Evolutionary conservation across 2,329 filamentous ascomycete species (phyloP).

Genomic region (Ambrosiella xylebori): DNA sequence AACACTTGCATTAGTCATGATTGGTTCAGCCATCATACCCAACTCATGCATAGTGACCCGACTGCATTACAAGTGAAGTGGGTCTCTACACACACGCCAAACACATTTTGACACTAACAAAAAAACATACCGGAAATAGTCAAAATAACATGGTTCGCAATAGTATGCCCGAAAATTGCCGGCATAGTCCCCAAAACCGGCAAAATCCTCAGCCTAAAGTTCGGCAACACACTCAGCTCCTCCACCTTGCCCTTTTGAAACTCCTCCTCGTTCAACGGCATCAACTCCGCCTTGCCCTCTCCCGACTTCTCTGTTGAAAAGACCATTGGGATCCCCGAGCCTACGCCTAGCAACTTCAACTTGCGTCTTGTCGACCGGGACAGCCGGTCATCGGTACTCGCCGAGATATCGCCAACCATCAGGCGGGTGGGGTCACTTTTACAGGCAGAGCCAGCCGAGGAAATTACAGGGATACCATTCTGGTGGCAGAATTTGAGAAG

Average conservation of each 20-base stretch:
- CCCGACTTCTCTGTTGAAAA: conserved; percentile 84
- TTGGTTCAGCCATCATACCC: no score
- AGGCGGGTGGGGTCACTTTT: conserved; percentile 76
- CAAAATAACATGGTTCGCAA: conserved; percentile 85
- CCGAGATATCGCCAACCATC: conserved; percentile 78
- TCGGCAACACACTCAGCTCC: conserved; percentile 73
- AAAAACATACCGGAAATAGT: conserved; percentile 36
- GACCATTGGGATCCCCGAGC: conserved; percentile 73
- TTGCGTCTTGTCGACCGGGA: conserved; percentile 69
- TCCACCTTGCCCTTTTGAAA: conserved; percentile 71
- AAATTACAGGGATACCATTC: conserved; percentile 65
- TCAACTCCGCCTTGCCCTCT: conserved; percentile 75
- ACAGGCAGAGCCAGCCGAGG: conserved; percentile 89
- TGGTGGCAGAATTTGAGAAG: conserved; percentile 75
- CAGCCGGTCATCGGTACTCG: conserved; percentile 72
- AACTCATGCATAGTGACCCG: no score
- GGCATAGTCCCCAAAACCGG: conserved; percentile 96
- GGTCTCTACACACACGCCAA: not conserved
- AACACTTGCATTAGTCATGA: conserved; percentile 2
- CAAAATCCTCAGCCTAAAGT: conserved; percentile 87
- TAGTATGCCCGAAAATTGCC: conserved; percentile 79
- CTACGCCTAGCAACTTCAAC: conserved; percentile 61
- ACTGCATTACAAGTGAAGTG: no score
- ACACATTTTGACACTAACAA: not conserved
- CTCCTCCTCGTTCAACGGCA: conserved; percentile 77